Base-by-base conservation (phyloP, 768 basidiomycete genomes). In the Agrocybe praecox region DNA sequence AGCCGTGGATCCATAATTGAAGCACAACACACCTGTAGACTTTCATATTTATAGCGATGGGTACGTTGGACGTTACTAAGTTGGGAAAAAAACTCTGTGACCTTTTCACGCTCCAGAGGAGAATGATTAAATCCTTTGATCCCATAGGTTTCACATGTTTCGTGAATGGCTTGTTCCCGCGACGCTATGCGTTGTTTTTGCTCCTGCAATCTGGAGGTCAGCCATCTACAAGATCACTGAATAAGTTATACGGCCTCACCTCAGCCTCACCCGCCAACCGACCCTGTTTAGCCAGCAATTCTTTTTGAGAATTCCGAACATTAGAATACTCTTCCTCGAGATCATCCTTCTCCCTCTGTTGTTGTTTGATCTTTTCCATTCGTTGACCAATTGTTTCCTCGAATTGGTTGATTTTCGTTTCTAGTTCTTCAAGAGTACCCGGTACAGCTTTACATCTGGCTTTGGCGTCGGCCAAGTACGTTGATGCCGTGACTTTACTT, bases 51-150 rank as follows among this genome's bases (percentile, higher is more conserved):
- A 12, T 71, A 62, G n/a, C 78, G 83, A 58, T 89, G 87, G 58
- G 78, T 81, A 33, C 82, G 76, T 55, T 86, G 85, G 5, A 89
- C 69, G 22, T 90, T 87, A 4, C 73, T 75, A 2, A 97, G 73
- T 49, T 81, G 82, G 9, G 85, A 74, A 22, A 86, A 76, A 68
- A 97, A 96, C 45, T 93, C 89, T 24, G 80, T 69, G 18, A 94
- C 79, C 67, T 93, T 83, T 40, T 85, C 82, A 40, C 85, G 80
- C 49, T 88, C 88, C 33, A 95, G 77, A 1, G 88, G 87, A 0
- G 85, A 79, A 48, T 85, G 78, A 51, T 83, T 85, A 67, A 84
- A 94, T 0, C 92, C 93, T 49, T 85, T 84, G 62, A 98, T 87
- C 9, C 81, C 78, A 62, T 90, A 77, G 60, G 85, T 85, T 33